Evolutionary conservation across 2,329 filamentous ascomycete species (phyloP), one percentile per base, ranked within the genome.

Genomic region (Graphilbum fragrans): DNA sequence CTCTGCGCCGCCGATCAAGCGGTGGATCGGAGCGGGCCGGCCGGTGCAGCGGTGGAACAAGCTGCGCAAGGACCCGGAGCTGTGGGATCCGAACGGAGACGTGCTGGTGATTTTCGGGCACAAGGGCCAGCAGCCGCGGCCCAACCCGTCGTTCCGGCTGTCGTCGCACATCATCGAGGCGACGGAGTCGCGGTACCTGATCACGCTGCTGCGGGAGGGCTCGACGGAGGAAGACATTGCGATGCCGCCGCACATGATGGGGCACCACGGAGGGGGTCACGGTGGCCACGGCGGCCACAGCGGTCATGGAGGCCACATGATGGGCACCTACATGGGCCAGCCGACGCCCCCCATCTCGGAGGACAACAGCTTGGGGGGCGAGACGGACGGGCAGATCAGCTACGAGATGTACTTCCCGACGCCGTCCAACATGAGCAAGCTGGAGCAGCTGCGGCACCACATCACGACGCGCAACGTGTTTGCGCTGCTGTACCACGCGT

Each of bases 391-490:
- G 3, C 67, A 72, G 48, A 70, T 77, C 35, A 72, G 67, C 2
- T 77, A 77, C 44, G 69, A 80, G 51, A 71, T 83, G 55, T 76
- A 72, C 58, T 79, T 83, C 45, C 69, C 77, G 0, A 66, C 74
- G 0, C 76, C 76, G 0, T 48, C 64, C 2, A 65, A 69, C 31
- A 50, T 70, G 32, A 66, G 52, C 49, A 67, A 58, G 52, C 57
- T 57, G 17, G 70, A 68, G 34, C 69, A 67, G 41, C 63, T 69
- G 2, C 64, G 74, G 1, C 67, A 81, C 47, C 74, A 79, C 48
- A 66, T 83, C 37, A 78, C 80, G 0, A 80, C 79, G 1, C 71
- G 80, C 18, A 85, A 84, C 50, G 71, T 83, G 35, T 76, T 85
- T 49, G 80, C 79, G 0, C 58, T 83, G 27, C 56, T 83, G 2